phyloP scores from a whole-genome alignment of 2,329 filamentous ascomycete species.

The Aspergillus latus region DNA sequence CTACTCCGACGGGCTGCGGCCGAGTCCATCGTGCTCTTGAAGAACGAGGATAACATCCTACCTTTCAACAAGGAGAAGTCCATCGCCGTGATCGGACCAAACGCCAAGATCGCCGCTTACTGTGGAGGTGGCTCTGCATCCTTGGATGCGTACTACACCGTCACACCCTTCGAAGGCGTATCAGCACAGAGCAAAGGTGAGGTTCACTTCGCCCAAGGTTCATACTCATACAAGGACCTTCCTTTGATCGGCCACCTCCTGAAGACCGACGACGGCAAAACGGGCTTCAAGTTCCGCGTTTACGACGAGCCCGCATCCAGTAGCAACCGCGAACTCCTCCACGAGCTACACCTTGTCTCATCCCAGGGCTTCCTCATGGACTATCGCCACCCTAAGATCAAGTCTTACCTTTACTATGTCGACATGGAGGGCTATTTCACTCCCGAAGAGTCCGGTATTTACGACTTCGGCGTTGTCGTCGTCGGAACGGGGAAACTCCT shows the following conservation, averaged over 20 bases:
- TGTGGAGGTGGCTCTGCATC: constrained; percentile 67
- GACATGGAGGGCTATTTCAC: constrained; percentile 62
- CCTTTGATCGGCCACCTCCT: constrained; percentile 58
- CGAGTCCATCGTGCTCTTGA: constrained; percentile 70
- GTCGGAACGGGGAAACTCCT: constrained; percentile 66
- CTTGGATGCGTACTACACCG: constrained; percentile 46
- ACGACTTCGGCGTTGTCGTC: constrained; percentile 66
- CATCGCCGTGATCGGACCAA: constrained; percentile 56
- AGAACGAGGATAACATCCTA: constrained; percentile 66
- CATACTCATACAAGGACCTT: constrained; percentile 64
- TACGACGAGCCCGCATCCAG: constrained; percentile 60
- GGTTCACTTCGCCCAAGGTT: constrained; percentile 58
- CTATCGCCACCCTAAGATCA: constrained; percentile 56
- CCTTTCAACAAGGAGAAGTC: constrained; percentile 54
- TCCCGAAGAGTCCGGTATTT: constrained; percentile 60
- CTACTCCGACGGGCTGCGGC: constrained; percentile 66
- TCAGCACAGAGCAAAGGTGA: constrained; percentile 34
- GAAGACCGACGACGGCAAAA: constrained; percentile 53
- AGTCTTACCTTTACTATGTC: constrained; percentile 56
- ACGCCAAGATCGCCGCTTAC: constrained; percentile 49
- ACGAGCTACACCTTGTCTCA: constrained; percentile 47
- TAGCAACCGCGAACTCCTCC: constrained; percentile 51
- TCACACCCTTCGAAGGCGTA: constrained; percentile 48
- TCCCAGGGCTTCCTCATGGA: constrained; percentile 53
- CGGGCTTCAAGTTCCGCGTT: constrained; percentile 62